phyloP scores from a whole-genome alignment of 2,329 filamentous ascomycete genomes.

The Coniochaeta ligniaria region DNA sequence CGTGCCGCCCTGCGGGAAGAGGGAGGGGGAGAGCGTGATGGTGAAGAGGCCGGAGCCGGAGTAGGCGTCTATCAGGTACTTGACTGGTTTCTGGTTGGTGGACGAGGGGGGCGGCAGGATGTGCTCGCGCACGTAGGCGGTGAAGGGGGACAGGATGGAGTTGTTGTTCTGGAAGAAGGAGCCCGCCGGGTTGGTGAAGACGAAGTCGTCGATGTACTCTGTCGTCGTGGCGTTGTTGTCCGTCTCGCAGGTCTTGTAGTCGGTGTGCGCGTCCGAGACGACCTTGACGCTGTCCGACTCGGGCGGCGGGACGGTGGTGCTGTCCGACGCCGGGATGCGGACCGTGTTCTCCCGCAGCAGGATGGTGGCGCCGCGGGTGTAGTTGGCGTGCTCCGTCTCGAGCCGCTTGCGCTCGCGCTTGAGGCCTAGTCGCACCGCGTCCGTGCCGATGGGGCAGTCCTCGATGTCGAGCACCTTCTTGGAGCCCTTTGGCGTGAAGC shows the following conservation, averaged over 20 bases:
- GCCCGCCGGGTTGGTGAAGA: slow-evolving; percentile 86
- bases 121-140: slow-evolving; percentile 74
- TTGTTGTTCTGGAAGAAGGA: slow-evolving; percentile 99
- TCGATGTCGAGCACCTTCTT: slow-evolving; percentile 85
- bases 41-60: slow-evolving; percentile 97
- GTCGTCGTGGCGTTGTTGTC: slow-evolving; percentile 75
- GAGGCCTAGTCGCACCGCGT: slow-evolving; percentile 74
- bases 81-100: slow-evolving; percentile 41
- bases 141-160: slow-evolving; percentile 84
- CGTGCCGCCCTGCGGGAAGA: slow-evolving; percentile 62
- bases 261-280: slow-evolving; percentile 52
- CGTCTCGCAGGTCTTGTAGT: slow-evolving; percentile 84
- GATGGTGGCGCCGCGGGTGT: slow-evolving; percentile 78
- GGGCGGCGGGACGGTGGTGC: slow-evolving; percentile 12
- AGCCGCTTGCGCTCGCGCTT: slow-evolving; percentile 72
- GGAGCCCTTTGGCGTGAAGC: slow-evolving; percentile 84
- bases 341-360: slow-evolving; percentile 80
- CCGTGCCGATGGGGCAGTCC: slow-evolving; percentile 91
- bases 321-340: slow-evolving; percentile 48
- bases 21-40: slow-evolving; percentile 69
- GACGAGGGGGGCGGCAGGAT: slow-evolving; percentile 50
- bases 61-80: slow-evolving; percentile 94
- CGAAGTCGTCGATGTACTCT: slow-evolving; percentile 79
- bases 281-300: slow-evolving; percentile 36
- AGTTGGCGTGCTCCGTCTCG: slow-evolving; percentile 59